Base-by-base conservation (phyloP, 75 land plant species). In the Cunninghamia lanceolata region DNA sequence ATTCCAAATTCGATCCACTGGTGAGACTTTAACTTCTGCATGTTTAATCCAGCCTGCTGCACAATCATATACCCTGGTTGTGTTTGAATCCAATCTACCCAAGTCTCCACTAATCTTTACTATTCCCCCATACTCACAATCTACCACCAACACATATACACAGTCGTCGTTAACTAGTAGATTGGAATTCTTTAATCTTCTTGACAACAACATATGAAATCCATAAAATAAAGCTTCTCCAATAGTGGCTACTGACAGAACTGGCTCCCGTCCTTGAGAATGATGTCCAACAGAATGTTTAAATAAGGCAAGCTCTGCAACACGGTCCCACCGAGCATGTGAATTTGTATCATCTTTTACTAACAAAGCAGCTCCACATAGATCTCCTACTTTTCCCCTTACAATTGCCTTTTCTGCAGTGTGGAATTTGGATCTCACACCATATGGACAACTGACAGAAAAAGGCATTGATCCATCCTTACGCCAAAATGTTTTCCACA, bases 401-500 rank as follows among this genome's bases (percentile, higher is more conserved):
- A 91, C 85, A 79, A 94, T 92, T 71, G 91, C 93, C 83, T 93
- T 92, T 85, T 94, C 95, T 83, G 94, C 95, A 47, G 90, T 89
- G 84, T 91, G 91, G 59, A 94, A 94, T 87, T 92, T 94, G 25
- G 91, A 87, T 59, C 83, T 90, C 14, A 42, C 73, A 66, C 88
- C 89, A 86, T 90, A 92, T 32, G 94, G 85, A 88, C 96, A 95
- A 42, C 89, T 93, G 78, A 94, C 91, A 63, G 89, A 91, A 83
- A 97, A 95, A 39, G 99, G 99, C 91, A 95, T 90, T 15, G 93
- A 86, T 13, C 85, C 91, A 84, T 95, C 94, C 43, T 90, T 83
- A 56, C 91, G 89, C 97, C 97, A 95, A 85, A 95, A 94, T 76
- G 96, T 86, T 82, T 91, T 96, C 97, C 97, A 95, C 82, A 95